These are phyloP conservation scores for Rutstroemia sp. DNA, from an alignment of 2,329 filamentous ascomycete species.

Conservation along the genomic window DNA sequence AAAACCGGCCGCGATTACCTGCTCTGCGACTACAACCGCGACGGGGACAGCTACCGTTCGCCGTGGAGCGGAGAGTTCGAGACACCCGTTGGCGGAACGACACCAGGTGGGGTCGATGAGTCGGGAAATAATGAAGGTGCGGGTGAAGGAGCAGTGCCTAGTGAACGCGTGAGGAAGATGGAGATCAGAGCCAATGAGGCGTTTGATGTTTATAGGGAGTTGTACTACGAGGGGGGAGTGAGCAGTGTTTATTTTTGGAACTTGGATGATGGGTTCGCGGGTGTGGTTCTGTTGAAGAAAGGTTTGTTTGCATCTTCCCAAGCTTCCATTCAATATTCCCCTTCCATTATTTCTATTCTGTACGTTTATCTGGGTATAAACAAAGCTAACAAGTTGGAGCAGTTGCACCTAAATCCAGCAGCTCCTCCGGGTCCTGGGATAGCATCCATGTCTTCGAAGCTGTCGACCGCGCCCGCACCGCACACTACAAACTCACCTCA, in stretches of 20 bases:
- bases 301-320: constrained; percentile 36
- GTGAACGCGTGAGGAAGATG: constrained; percentile 86
- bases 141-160: constrained; percentile 77
- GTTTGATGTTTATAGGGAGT: constrained; percentile 91
- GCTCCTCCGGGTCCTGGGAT: constrained; percentile 82
- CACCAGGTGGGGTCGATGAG: constrained; percentile 43
- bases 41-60: constrained; percentile 93
- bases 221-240: constrained; percentile 95
- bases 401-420: constrained; percentile 60
- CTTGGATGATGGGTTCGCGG: constrained; percentile 93
- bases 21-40: constrained; percentile 98
- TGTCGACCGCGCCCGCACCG: constrained; percentile 81
- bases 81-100: constrained; percentile 67
- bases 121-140: constrained; percentile 47
- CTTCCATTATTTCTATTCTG: background rate
- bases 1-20: constrained; percentile 92
- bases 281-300: constrained; percentile 94
- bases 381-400: constrained; percentile 7
- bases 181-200: constrained; percentile 91
- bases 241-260: constrained; percentile 98
- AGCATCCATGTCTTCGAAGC: constrained; percentile 98
- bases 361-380: background rate
- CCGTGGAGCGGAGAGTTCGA: constrained; percentile 99
- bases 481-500: constrained; percentile 95
- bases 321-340: background rate